Evolutionary conservation across 495 filamentous ascomycete genomes (phyloP).

Genomic region (Podospora pseudocomata): DNA sequence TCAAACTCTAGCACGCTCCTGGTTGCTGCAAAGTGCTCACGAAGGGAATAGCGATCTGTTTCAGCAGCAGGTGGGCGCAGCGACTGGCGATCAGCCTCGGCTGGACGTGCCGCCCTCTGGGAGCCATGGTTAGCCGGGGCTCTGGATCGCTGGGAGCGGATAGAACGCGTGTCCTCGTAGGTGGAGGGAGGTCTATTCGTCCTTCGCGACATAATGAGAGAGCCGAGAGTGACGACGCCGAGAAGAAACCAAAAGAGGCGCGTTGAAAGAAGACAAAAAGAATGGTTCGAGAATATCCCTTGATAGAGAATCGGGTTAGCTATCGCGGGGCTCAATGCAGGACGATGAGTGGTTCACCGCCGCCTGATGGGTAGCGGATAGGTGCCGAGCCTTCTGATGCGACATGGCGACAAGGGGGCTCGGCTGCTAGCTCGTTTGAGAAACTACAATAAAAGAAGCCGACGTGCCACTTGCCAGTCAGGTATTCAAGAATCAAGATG

Average conservation of each 20-base stretch:
- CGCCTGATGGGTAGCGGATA: neutral
- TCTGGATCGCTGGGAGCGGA: slow-evolving; percentile 9
- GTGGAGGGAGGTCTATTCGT: slow-evolving; percentile 7
- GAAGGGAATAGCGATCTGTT: slow-evolving; percentile 25
- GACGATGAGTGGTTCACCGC: neutral
- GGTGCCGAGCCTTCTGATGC: neutral
- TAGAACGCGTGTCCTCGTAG: slow-evolving; percentile 13
- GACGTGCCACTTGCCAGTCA: neutral
- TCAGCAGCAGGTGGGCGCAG: neutral
- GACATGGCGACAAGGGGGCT: neutral
- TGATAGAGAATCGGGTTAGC: neutral
- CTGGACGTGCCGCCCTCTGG: neutral
- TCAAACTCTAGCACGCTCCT: slow-evolving; percentile 31
- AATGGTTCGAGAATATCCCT: neutral
- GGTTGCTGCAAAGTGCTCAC: slow-evolving; percentile 30
- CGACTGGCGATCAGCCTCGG: neutral
- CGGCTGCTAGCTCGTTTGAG: neutral
- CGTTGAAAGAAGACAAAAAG: neutral
- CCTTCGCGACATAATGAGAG: neutral
- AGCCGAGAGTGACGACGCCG: too few species aligned
- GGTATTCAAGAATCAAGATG: neutral
- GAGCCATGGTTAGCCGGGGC: neutral
- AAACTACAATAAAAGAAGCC: neutral
- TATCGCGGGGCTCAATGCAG: neutral
- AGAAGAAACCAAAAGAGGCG: neutral